phyloP scores from a whole-genome alignment of 306 rosid genomes.

The Potentilla sterilis region DNA sequence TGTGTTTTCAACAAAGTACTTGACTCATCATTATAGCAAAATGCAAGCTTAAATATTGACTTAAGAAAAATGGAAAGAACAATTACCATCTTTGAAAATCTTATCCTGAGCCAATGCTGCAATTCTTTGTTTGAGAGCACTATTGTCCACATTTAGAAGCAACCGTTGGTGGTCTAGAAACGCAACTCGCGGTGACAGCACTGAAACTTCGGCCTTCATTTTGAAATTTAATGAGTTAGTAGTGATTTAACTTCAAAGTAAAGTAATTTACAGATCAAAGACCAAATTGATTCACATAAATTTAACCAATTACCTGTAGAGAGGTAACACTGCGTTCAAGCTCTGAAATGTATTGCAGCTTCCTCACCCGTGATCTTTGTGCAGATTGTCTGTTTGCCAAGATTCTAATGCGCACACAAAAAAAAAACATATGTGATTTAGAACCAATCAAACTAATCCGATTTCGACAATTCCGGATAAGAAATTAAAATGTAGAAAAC shows the following conservation, averaged over 20 bases:
- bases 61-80: background rate
- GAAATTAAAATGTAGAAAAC: too few species aligned
- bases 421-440: background rate
- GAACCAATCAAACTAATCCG: background rate
- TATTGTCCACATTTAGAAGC: slow-evolving; percentile 90
- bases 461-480: too few species aligned
- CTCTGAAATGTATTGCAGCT: slow-evolving; percentile 91
- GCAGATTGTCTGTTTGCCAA: slow-evolving; percentile 98
- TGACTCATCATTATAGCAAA: background rate
- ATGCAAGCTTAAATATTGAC: background rate
- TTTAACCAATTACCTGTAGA: slow-evolving; percentile 52
- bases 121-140: slow-evolving; percentile 96
- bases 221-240: background rate
- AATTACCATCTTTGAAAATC: slow-evolving; percentile 87
- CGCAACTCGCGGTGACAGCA: slow-evolving; percentile 85
- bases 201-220: slow-evolving; percentile 86
- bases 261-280: background rate
- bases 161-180: slow-evolving; percentile 86
- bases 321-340: slow-evolving; percentile 89
- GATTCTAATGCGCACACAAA: slow-evolving; percentile 48
- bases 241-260: background rate
- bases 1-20: background rate
- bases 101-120: slow-evolving; percentile 92
- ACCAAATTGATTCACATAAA: background rate
- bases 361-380: slow-evolving; percentile 94